Evolutionary conservation across 1,284 basidiomycete species (phyloP), one percentile per base, ranked within the genome.

Genomic region (Sanghuangporus sanghuang): DNA sequence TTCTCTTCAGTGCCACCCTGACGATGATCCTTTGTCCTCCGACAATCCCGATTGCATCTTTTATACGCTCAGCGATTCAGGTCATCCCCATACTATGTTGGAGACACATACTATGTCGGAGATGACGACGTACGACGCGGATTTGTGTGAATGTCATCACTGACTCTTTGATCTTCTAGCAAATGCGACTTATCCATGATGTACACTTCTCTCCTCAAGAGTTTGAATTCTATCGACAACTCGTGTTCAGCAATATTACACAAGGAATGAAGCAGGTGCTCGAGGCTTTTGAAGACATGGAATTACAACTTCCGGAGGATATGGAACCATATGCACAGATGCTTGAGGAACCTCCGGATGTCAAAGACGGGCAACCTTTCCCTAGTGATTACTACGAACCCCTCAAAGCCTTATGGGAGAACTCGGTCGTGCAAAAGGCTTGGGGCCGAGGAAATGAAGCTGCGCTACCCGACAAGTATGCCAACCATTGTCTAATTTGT

Each of bases 161-260:
- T 32, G 27, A 32, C 27, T 32, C 27, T 32, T 32, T 35, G 39
- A 4, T 38, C 23, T 9, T n/a, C 9, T 64, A 92, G 87, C 92
- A 94, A 86, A 95, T 95, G 92, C 87, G 93, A 35, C 78, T 95
- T 50, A 94, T 95, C 66, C 92, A 95, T 74, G 82, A 83, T 67
- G 79, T 92, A 1, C 87, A 89, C 0, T 95, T 94, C 75, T 84
- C 87, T 0, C 57, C 81, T 0, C 83, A 86, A 71, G 92, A 95
- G 74, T 84, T 89, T 53, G 93, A 95, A 73, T 83, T 78, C 27
- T 93, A 85, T 69, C 88, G 95, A 2, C 93, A 96, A 69, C 85
- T 97, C 44, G 89, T 96, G 11, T 98, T 96, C 73, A 87, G 89
- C 71, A 98, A 98, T 76, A 79, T 98, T 48, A 91, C 91, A 0